These are phyloP conservation scores for Rhizoclosmatium globosum DNA, from an alignment of 192 early-diverging fungal species.

Conservation along the genomic window DNA sequence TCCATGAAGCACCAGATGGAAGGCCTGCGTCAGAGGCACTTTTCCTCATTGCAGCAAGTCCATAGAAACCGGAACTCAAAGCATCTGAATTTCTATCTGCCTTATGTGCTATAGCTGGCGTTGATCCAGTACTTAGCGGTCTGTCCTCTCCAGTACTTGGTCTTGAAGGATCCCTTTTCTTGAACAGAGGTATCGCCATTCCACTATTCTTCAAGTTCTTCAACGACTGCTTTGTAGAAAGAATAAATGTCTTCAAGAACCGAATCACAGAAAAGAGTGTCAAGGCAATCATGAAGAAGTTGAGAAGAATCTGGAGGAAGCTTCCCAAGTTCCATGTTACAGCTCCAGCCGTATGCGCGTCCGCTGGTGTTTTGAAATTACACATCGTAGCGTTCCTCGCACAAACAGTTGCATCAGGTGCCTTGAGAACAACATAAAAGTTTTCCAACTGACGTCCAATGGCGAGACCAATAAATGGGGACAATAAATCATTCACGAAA, in stretches of 20 bases:
- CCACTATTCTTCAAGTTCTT: slow-evolving; percentile 9
- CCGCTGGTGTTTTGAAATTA: slow-evolving; percentile 2
- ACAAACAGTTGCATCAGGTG: background rate
- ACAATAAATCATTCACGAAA: slow-evolving; percentile 35
- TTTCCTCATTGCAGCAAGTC: too few species aligned
- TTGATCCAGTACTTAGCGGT: background rate
- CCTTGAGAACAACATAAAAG: slow-evolving; percentile 30
- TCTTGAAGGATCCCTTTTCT: background rate
- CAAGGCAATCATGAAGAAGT: slow-evolving; percentile 64
- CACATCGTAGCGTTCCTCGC: slow-evolving; percentile 1
- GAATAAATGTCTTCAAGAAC: slow-evolving; percentile 12
- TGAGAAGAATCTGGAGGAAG: slow-evolving; percentile 68
- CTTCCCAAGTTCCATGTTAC: slow-evolving; percentile 56
- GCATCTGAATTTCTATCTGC: too few species aligned
- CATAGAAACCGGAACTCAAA: too few species aligned
- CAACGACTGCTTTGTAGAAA: slow-evolving; percentile 8
- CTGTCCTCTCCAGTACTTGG: background rate
- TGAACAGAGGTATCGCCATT: background rate
- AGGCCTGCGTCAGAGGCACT: too few species aligned
- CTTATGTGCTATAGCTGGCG: too few species aligned
- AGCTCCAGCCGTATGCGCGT: slow-evolving; percentile 34
- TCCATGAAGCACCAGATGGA: background rate
- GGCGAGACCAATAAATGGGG: slow-evolving; percentile 39
- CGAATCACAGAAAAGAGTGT: slow-evolving; percentile 62
- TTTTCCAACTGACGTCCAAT: slow-evolving; percentile 40